Evolutionary conservation across 2,329 filamentous ascomycete genomes (phyloP), one percentile per base, ranked within the genome.

Genomic region (Proliferodiscus dingleyae): DNA sequence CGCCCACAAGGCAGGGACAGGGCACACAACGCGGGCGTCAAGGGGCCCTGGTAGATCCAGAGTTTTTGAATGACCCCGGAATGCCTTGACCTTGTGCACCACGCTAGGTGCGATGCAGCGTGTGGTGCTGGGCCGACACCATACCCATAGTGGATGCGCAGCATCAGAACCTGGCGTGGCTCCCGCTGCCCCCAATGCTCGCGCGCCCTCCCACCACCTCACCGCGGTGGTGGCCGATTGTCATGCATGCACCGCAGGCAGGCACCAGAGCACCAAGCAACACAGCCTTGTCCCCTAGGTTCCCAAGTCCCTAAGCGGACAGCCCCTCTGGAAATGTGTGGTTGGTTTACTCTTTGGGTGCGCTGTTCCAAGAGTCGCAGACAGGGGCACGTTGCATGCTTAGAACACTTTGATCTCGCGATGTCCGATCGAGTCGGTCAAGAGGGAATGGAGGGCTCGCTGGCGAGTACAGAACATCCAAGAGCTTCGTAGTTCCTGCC

Each of bases 221-320:
- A 47, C 45, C 45, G 45, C 38, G 38, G 26, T 37, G 28, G 19
- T 32, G 30, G n/a, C n/a, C n/a, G n/a, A n/a, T n/a, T n/a, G n/a
- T n/a, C n/a, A n/a, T n/a, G 46, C 38, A 29, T 28, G 40, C 36
- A 8, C 45, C 30, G 39, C 47, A 49, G 37, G 43, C n/a, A n/a
- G n/a, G n/a, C n/a, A n/a, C n/a, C n/a, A n/a, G n/a, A n/a, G n/a
- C 41, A 34, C 42, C 46, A 43, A 48, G 37, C 50, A 41, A 46
- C 45, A 50, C 48, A 49, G 54, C 51, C 53, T 51, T 53, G 51
- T 37, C 46, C 48, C 37, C n/a, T n/a, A n/a, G n/a, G n/a, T n/a
- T n/a, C n/a, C n/a, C n/a, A n/a, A n/a, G n/a, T n/a, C n/a, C n/a
- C n/a, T 44, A 47, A 47, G 21, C n/a, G 50, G 41, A 40, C 19